These are phyloP conservation scores for Trametes meyenii DNA, from an alignment of 768 basidiomycete genomes.

Conservation along the genomic window DNA sequence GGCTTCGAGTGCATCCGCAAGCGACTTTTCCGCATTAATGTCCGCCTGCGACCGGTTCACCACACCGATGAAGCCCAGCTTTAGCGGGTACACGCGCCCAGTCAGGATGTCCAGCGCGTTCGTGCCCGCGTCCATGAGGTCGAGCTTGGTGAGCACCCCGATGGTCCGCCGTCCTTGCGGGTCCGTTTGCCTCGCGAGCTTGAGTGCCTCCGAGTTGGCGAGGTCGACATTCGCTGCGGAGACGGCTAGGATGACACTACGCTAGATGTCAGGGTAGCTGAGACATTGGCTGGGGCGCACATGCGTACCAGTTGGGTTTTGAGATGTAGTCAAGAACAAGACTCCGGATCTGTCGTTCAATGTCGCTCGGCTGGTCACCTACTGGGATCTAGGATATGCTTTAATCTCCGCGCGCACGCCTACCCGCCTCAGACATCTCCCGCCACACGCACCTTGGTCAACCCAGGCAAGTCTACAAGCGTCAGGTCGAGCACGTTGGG, in stretches of 20 bases:
- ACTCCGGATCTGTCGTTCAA: constrained; percentile 93
- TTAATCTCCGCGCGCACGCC: background rate
- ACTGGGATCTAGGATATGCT: constrained; percentile 73
- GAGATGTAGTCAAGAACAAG: constrained; percentile 96
- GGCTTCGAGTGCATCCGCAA: constrained; percentile 81
- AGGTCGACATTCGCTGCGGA: constrained; percentile 98
- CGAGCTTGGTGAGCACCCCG: constrained; percentile 95
- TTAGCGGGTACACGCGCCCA: constrained; percentile 96
- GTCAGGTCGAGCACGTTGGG: constrained; percentile 95
- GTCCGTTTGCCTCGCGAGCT: constrained; percentile 94
- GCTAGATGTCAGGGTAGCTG: background rate
- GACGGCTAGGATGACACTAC: constrained; percentile 92
- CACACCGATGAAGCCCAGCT: constrained; percentile 97
- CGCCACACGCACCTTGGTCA: constrained; percentile 76
- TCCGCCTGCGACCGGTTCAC: constrained; percentile 98
- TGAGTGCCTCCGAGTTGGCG: constrained; percentile 97
- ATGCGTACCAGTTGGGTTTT: constrained; percentile 86
- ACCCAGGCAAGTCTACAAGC: constrained; percentile 92
- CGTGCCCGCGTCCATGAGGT: constrained; percentile 99
- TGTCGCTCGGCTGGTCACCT: constrained; percentile 97
- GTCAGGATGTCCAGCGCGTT: constrained; percentile 96
- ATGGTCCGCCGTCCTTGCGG: constrained; percentile 96
- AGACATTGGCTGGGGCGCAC: background rate
- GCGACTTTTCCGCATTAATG: constrained; percentile 84
- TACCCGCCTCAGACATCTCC: background rate